Percentiles rank a stretch among this genome's conserved stretches.
These are phyloP conservation scores for Phytophthora melonis DNA, from an alignment of 352 stramenopile species.

Conservation along the genomic window DNA sequence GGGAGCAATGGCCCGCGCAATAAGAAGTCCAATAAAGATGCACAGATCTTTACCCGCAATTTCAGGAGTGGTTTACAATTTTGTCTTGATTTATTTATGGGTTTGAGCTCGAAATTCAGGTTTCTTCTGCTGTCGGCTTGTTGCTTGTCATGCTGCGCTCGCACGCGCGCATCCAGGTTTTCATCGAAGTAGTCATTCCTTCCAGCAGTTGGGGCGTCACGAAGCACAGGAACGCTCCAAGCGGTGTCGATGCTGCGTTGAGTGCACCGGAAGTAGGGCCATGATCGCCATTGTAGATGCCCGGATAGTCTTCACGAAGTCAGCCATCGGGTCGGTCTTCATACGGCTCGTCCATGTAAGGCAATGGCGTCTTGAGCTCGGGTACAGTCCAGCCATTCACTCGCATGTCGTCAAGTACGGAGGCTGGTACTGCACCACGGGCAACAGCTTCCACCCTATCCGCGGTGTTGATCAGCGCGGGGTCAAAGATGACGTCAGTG, in stretches of 20 bases:
- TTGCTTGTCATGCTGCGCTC: slow-evolving; percentile 7
- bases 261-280: background rate
- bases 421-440: background rate
- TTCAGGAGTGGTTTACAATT: background rate
- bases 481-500: slow-evolving; percentile 12
- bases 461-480: background rate
- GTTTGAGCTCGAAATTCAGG: slow-evolving; percentile 1
- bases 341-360: slow-evolving; percentile 21
- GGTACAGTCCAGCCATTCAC: slow-evolving; percentile 4
- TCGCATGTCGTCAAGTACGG: slow-evolving; percentile 3
- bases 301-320: slow-evolving; percentile 1
- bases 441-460: background rate
- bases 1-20: background rate
- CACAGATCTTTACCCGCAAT: slow-evolving; percentile 10
- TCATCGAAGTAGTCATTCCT: slow-evolving; percentile 7
- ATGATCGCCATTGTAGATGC: slow-evolving; percentile 10
- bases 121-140: background rate
- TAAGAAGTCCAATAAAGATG: slow-evolving; percentile 14
- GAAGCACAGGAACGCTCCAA: slow-evolving; percentile 6
- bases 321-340: background rate
- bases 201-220: background rate
- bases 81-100: background rate
- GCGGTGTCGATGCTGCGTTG: background rate
- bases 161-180: slow-evolving; percentile 12
- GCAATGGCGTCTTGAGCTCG: too few species aligned